These are phyloP conservation scores for Chrysanthemum makinoi DNA, from an alignment of 129 eudicot species.

Conservation along the genomic window DNA sequence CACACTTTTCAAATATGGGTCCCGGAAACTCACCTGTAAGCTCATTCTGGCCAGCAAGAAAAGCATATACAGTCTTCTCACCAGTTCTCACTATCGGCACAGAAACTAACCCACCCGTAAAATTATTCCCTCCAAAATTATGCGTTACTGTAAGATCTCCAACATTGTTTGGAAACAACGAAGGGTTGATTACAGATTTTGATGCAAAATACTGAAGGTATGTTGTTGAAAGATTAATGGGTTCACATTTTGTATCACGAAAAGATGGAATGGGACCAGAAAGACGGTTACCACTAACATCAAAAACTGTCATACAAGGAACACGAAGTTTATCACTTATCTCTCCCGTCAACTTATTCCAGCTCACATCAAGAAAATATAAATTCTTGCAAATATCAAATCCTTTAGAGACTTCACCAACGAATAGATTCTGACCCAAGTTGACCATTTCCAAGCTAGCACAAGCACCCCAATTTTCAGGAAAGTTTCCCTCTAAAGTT, in stretches of 20 bases:
- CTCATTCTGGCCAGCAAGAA: constrained; percentile 62
- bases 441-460: constrained; percentile 67
- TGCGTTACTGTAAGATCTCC: constrained; percentile 49
- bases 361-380: constrained; percentile 71
- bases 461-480: constrained; percentile 67
- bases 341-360: constrained; percentile 60
- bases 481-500: constrained; percentile 61
- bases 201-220: constrained; percentile 45
- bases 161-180: constrained; percentile 35
- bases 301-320: constrained; percentile 77
- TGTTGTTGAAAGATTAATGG: constrained; percentile 35
- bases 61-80: constrained; percentile 54
- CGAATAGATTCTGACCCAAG: constrained; percentile 56
- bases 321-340: constrained; percentile 45
- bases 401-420: constrained; percentile 49
- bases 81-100: constrained; percentile 50
- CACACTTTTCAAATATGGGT: constrained; percentile 51
- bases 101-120: constrained; percentile 45
- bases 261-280: constrained; percentile 63
- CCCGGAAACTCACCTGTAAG: constrained; percentile 56
- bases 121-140: constrained; percentile 62
- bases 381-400: constrained; percentile 55
- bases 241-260: constrained; percentile 38
- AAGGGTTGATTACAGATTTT: constrained; percentile 24
- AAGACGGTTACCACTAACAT: constrained; percentile 61